Evolutionary conservation across 192 early-diverging fungal species (phyloP).

Genomic region (Backusella australiensis): DNA sequence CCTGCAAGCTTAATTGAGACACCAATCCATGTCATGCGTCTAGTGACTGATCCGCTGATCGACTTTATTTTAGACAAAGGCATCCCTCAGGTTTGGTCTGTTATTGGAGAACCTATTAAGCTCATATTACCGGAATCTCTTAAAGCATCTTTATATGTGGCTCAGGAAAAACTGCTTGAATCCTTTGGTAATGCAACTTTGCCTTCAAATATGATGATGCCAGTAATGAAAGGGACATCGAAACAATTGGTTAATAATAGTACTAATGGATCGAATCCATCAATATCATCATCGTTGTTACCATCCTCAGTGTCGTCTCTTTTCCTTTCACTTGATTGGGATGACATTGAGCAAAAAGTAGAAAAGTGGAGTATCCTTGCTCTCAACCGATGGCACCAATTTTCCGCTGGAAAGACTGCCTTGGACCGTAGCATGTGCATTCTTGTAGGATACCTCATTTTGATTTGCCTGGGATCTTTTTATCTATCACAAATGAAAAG

Average conservation of each 20-base stretch:
- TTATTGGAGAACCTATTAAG: neutral
- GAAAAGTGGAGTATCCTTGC: neutral
- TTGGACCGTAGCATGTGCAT: conserved; percentile 58
- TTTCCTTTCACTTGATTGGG: neutral
- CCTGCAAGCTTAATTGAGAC: conserved; percentile 49
- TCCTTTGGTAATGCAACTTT: neutral
- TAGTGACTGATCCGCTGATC: conserved; percentile 68
- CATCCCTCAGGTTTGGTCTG: conserved; percentile 38
- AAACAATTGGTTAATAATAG: neutral
- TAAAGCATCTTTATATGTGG: neutral
- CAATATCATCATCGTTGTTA: neutral
- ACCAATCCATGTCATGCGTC: conserved; percentile 52
- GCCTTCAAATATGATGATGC: too few species aligned
- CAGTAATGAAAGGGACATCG: neutral
- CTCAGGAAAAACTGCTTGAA: neutral
- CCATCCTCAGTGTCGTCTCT: neutral
- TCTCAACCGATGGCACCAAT: conserved; percentile 38
- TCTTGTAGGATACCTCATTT: conserved; percentile 59
- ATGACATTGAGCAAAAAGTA: neutral
- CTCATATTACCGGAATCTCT: conserved; percentile 16
- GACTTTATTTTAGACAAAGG: conserved; percentile 61
- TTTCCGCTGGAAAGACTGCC: conserved; percentile 45
- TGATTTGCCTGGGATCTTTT: conserved; percentile 48
- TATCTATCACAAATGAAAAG: conserved; percentile 42
- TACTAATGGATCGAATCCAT: neutral